Evolutionary conservation across 352 stramenopile species (phyloP), one percentile per base, ranked within the genome.

Genomic region (Globisporangium polare): DNA sequence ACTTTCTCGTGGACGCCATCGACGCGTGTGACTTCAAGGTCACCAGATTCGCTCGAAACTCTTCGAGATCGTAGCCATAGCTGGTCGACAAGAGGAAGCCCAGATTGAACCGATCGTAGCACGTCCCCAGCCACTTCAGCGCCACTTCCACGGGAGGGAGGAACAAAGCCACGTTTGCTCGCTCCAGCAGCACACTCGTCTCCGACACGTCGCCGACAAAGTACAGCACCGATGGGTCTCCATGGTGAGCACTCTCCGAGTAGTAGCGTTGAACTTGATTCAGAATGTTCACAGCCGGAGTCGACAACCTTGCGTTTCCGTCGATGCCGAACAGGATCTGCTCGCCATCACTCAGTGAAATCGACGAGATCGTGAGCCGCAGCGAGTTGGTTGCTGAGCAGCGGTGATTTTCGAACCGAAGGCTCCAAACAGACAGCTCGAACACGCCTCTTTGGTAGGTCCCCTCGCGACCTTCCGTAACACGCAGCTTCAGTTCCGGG

Each of bases 71-170:
- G 58, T 93, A 93, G 12, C 80, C 84, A 22, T 72, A 80, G 33
- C 78, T 77, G 26, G 80, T 88, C 29, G 80, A 87, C 45, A 89
- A 53, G 42, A 93, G 73, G 59, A 83, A 90, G 5, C 80, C 84
- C 13, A 91, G 35, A 31, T 86, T 72, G 54, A 77, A 86, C 8
- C 61, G 68, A 35, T 84, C 74, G 22, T 75, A 62, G 33, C 77
- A 87, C 20, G 27, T 60, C 33, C 63, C 53, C 50, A 74, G 15
- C 74, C 78, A 89, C 4, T 60, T 24, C 8, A 89, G 26, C 24
- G 83, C 47, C 10, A 68, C 67, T 49, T 67, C 54, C 5, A 90
- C 53, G 35, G 71, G 62, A 29, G 81, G 78, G 47, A 91, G 74
- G 26, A 68, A 86, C 35, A 88, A 46, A 33, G 65, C 59, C 45